Percentiles rank a stretch among this genome's conserved stretches.
These are phyloP conservation scores for Clitopilus hobsonii DNA, from an alignment of 768 basidiomycete genomes.

Conservation along the genomic window DNA sequence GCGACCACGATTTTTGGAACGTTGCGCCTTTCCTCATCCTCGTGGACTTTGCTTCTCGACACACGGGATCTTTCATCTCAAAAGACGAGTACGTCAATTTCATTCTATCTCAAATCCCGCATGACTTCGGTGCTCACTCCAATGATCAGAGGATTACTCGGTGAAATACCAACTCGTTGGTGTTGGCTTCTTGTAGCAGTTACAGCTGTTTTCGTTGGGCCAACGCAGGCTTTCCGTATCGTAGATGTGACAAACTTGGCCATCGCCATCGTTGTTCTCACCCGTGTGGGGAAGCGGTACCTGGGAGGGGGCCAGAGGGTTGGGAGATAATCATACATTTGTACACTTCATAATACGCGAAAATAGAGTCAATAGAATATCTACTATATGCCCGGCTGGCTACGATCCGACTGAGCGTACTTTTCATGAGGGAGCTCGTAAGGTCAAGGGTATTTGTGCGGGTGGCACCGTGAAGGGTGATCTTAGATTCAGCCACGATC, in stretches of 20 bases:
- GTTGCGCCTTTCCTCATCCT: constrained; percentile 61
- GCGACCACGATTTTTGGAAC: constrained; percentile 71
- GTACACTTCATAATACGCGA: too few relatives aligned
- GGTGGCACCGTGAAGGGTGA: too few relatives aligned
- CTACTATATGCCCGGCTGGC: too few relatives aligned
- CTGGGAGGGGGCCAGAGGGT: constrained; percentile 30
- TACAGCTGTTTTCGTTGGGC: constrained; percentile 61
- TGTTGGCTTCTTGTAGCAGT: constrained; percentile 43
- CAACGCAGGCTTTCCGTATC: constrained; percentile 60
- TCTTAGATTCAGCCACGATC: too few relatives aligned
- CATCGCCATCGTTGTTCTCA: constrained; percentile 38
- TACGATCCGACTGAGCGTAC: too few relatives aligned
- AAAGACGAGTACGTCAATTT: constrained; percentile 14
- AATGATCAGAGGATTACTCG: constrained; percentile 34
- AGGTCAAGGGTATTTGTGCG: too few relatives aligned
- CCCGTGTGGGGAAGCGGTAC: constrained; percentile 46
- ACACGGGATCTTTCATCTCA: constrained; percentile 35
- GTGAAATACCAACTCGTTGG: constrained; percentile 44
- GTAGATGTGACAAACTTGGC: constrained; percentile 56
- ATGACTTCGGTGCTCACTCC: constrained; percentile 7
- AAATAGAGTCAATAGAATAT: too few relatives aligned
- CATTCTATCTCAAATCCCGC: background rate
- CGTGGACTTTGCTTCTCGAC: constrained; percentile 57
- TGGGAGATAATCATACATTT: constrained; percentile 21
- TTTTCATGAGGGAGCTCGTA: too few relatives aligned